A percentile compares a stretch with the other conserved stretches of the same genome.
phyloP scores from a whole-genome alignment of 495 filamentous ascomycete species.

The Xylaria longipes region DNA sequence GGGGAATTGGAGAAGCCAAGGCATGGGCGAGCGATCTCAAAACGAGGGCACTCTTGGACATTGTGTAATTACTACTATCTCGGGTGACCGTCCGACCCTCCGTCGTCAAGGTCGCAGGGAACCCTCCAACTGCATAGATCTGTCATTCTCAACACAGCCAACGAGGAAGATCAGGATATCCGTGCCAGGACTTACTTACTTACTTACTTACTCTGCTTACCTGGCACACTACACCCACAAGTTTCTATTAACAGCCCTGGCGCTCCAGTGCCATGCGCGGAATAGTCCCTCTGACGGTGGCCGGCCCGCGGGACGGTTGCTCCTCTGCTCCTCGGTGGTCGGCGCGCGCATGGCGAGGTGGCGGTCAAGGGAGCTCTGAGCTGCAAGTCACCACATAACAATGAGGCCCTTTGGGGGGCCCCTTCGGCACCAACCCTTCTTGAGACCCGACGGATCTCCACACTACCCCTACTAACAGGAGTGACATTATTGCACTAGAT shows the following conservation, averaged over 20 bases:
- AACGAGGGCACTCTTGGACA: background rate
- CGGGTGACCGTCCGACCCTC: constrained; percentile 4
- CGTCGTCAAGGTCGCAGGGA: background rate
- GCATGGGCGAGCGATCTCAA: background rate
- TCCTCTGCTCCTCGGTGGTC: constrained; percentile 7
- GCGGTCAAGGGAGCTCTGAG: background rate
- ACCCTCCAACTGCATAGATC: background rate
- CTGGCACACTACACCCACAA: background rate
- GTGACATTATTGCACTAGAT: too few relatives aligned
- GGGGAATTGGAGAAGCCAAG: background rate
- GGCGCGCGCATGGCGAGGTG: constrained; percentile 3
- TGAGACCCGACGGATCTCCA: too few relatives aligned
- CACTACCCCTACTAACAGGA: too few relatives aligned
- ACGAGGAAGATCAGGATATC: background rate
- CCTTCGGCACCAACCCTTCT: too few relatives aligned
- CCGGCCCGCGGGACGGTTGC: background rate
- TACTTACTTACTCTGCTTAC: too few relatives aligned
- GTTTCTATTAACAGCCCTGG: background rate
- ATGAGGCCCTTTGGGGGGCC: too few relatives aligned
- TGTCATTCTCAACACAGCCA: constrained; percentile 3
- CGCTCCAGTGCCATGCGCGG: background rate
- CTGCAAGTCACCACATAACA: background rate
- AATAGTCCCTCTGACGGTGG: background rate
- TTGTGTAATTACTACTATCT: constrained; percentile 8
- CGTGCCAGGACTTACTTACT: background rate